Evolutionary conservation across 2,329 filamentous ascomycete species (phyloP).

Genomic region (Penicillium hordei): DNA sequence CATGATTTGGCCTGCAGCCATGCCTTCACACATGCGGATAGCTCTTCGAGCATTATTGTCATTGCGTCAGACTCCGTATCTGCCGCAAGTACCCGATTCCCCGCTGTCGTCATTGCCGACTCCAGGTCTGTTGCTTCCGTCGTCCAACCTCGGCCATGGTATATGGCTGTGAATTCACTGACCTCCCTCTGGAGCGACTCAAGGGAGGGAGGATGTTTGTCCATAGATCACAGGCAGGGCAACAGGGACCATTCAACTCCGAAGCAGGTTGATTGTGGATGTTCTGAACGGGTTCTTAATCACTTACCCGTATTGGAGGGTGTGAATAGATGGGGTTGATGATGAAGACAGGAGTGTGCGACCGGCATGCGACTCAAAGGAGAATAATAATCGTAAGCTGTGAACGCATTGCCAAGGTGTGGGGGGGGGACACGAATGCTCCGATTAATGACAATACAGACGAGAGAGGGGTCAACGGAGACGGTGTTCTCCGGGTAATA

Average conservation of each 20-base stretch:
- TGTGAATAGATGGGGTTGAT: background rate
- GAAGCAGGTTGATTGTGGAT: background rate
- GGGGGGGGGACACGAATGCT: background rate
- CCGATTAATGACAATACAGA: slow-evolving; percentile 6
- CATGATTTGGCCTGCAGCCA: slow-evolving; percentile 8
- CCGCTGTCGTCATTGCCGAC: background rate
- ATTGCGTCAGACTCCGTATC: background rate
- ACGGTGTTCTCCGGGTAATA: background rate
- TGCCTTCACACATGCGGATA: slow-evolving; percentile 3
- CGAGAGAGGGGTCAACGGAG: slow-evolving; percentile 2
- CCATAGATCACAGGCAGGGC: slow-evolving; percentile 6
- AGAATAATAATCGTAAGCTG: background rate
- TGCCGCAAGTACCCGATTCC: background rate
- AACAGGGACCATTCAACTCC: background rate
- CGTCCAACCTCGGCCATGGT: slow-evolving; percentile 3
- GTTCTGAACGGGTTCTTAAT: background rate
- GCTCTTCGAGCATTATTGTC: slow-evolving; percentile 4
- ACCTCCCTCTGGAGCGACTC: slow-evolving; percentile 5
- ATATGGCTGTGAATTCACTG: background rate
- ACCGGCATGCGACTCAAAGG: background rate
- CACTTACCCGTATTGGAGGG: background rate
- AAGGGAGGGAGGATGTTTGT: background rate
- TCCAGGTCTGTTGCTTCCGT: slow-evolving; percentile 1
- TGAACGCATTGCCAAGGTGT: slow-evolving; percentile 9
- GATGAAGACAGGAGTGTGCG: background rate